These are phyloP conservation scores for Podaxis sp. DNA, from an alignment of 768 basidiomycete species.

Conservation along the genomic window DNA sequence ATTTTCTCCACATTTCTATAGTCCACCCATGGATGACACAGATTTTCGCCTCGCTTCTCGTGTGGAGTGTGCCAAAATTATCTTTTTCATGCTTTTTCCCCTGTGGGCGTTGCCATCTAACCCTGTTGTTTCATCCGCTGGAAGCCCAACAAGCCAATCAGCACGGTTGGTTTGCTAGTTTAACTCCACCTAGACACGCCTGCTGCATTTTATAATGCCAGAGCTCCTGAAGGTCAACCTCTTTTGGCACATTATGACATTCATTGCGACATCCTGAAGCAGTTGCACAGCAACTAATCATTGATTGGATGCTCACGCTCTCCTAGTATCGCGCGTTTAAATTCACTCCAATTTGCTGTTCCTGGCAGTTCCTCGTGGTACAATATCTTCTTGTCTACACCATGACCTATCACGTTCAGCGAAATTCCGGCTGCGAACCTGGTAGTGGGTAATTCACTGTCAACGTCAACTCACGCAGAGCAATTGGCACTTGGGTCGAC, in stretches of 20 bases:
- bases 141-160: background rate
- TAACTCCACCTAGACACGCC: background rate
- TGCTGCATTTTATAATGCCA: background rate
- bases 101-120: background rate
- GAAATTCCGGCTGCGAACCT: background rate
- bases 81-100: background rate
- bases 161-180: background rate
- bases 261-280: background rate
- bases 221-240: background rate
- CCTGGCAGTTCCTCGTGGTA: background rate
- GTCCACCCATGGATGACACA: background rate
- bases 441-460: background rate
- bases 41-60: background rate
- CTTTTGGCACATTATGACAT: background rate
- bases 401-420: background rate
- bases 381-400: background rate
- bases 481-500: background rate
- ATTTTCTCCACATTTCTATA: background rate
- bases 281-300: background rate
- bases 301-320: background rate
- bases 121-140: background rate
- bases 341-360: background rate
- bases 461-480: background rate
- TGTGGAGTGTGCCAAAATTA: background rate
- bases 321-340: background rate